These are phyloP conservation scores for Cardiospermum halicacabum DNA, from an alignment of 345 rosid genomes.

Conservation along the genomic window DNA sequence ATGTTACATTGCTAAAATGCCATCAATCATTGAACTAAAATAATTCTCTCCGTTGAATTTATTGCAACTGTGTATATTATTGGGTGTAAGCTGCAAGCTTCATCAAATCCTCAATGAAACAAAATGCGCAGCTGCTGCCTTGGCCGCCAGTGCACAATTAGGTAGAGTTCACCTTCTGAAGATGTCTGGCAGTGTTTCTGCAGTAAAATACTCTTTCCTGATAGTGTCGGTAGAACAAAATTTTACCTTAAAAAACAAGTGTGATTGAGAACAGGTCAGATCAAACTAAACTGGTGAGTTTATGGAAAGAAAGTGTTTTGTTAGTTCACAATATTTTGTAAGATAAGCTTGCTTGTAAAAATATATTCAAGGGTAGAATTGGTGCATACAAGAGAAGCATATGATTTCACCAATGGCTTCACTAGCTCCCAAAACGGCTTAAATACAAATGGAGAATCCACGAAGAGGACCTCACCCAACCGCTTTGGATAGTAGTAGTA, in stretches of 20 bases:
- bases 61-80: no score
- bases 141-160: neutral
- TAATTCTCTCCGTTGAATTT: no score
- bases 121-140: neutral
- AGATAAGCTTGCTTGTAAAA: neutral
- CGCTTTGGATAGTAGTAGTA: slow-evolving; percentile 90
- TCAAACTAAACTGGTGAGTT: neutral
- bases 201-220: slow-evolving; percentile 71
- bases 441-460: slow-evolving; percentile 86
- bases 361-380: slow-evolving; percentile 9
- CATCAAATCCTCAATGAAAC: neutral
- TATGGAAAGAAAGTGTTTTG: neutral
- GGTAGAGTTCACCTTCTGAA: slow-evolving; percentile 36
- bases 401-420: slow-evolving; percentile 70
- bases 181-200: slow-evolving; percentile 57
- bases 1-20: no score
- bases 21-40: no score
- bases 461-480: slow-evolving; percentile 77
- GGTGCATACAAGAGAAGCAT: slow-evolving; percentile 73
- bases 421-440: slow-evolving; percentile 76
- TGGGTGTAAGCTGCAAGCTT: no score
- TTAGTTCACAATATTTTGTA: neutral
- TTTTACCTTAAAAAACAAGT: slow-evolving; percentile 50
- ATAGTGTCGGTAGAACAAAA: slow-evolving; percentile 65
- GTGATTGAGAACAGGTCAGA: neutral